Percentiles rank a stretch among this genome's conserved stretches.
These are phyloP conservation scores for Boletellus dicymbophilus DNA, from an alignment of 1,284 basidiomycete genomes.

Conservation along the genomic window DNA sequence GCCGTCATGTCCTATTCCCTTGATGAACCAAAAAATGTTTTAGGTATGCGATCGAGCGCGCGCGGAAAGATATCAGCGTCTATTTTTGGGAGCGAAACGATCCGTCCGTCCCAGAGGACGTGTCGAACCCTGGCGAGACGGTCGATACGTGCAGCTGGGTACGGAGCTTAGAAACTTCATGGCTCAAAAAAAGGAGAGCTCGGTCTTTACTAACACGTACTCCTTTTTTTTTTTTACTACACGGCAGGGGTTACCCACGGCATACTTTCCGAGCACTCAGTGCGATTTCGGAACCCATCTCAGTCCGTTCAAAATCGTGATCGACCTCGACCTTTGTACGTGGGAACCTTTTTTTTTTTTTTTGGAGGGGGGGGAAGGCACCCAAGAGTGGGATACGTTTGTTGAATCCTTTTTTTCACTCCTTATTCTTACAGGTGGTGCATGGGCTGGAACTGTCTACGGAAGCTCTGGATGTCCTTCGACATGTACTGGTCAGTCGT, in stretches of 20 bases:
- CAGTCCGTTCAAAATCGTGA: slow-evolving; percentile 22
- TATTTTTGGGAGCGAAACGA: slow-evolving; percentile 25
- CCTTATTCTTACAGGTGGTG: slow-evolving; percentile 31
- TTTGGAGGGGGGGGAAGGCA: too few relatives aligned
- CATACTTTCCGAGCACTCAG: slow-evolving; percentile 23
- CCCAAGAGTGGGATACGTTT: too few relatives aligned
- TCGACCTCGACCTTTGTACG: slow-evolving; percentile 27
- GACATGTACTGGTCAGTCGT: slow-evolving; percentile 32
- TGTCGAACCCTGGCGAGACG: slow-evolving; percentile 13
- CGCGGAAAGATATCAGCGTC: slow-evolving; percentile 19
- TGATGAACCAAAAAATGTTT: too few relatives aligned
- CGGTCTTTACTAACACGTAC: too few relatives aligned
- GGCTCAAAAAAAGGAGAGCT: too few relatives aligned
- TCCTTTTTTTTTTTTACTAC: too few relatives aligned
- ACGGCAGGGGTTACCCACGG: slow-evolving; percentile 19
- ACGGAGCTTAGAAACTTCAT: too few relatives aligned
- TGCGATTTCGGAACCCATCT: slow-evolving; percentile 23
- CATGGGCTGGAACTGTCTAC: slow-evolving; percentile 40
- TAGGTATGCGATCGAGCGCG: slow-evolving; percentile 33
- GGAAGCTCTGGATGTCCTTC: slow-evolving; percentile 34
- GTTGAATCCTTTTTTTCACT: not conserved
- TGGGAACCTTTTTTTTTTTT: too few relatives aligned
- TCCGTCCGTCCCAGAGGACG: slow-evolving; percentile 16
- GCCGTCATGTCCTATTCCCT: too few relatives aligned
- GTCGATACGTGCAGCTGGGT: slow-evolving; percentile 28